Base-by-base conservation (phyloP, 2,329 filamentous ascomycete genomes). In the Arthrocladium fulminans region DNA sequence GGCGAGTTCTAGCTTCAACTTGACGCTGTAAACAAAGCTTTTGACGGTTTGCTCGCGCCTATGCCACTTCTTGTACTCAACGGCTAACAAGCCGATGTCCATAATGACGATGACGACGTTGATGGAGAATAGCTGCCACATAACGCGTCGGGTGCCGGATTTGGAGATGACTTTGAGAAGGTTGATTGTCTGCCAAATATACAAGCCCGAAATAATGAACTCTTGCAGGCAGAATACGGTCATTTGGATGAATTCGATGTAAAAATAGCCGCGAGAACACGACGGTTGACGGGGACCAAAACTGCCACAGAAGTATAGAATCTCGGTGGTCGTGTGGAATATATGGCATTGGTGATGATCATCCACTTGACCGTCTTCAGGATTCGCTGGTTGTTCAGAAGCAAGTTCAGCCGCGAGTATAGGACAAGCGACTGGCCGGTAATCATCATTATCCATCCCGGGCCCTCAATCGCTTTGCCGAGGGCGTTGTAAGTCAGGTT, bases 151-250 rank as follows among this genome's bases (percentile, higher is more conserved):
- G 41, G 68, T 68, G 47, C 61, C 57, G 17, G 60, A 59, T 47
- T 69, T 65, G 13, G 65, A 66, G 51, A 74, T 67, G n/a, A 71
- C 55, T 7, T 66, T 67, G 47, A 77, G 64, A 48, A 77, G 67
- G 69, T 65, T 68, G 49, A 73, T 59, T 0, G 75, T 75, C 54
- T 77, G 73, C 60, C 63, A 66, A 46, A 79, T 75, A 57, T 76
- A 79, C 10, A 76, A 61, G 0, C 65, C 64, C 1, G 74, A 77
- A 45, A 79, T 69, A 51, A 75, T 64, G 40, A 73, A 66, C 51
- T 79, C 76, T 55, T 79, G 76, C n/a, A 77, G 49, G 54, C 72
- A 76, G 56, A 79, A 78, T 7, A 73, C 64, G 2, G 72, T 74
- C 57, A 79, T 70, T 54, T 79, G 74, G 17, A 78, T 68, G 57